Base-by-base conservation (phyloP, 1,139 yeast species). In the Lodderomyces beijingensis region DNA sequence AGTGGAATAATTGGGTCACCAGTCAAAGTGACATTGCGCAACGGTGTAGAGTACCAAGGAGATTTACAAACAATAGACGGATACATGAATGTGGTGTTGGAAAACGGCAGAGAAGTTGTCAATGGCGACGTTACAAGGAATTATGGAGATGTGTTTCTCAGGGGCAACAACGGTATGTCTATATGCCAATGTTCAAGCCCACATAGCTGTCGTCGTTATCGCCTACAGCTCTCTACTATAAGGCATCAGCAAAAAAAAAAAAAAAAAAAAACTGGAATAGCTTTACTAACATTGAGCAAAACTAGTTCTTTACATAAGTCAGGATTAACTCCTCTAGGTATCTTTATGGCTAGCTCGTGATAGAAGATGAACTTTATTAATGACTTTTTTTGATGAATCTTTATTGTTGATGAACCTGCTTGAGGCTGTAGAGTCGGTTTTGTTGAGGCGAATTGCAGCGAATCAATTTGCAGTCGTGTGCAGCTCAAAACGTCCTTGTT, bases 151-250 rank as follows among this genome's bases (percentile, higher is more conserved):
- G 93, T 89, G 13, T 93, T 91, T 57, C 77, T 91, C 42, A 79
- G 98, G 61, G 98, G 98, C 26, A 86, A 91, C 55, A 86, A 87
- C 59, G 95, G 95, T 70, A 68, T 62, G 79, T 79, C n/a, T n/a
- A n/a, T n/a, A n/a, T n/a, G n/a, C n/a, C n/a, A n/a, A n/a, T n/a
- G n/a, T n/a, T n/a, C n/a, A n/a, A n/a, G n/a, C n/a, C n/a, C n/a
- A n/a, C n/a, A n/a, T n/a, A n/a, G n/a, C n/a, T n/a, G n/a, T n/a
- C n/a, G n/a, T n/a, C n/a, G n/a, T n/a, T n/a, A n/a, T n/a, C n/a
- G n/a, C n/a, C n/a, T n/a, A n/a, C n/a, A n/a, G n/a, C n/a, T n/a
- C n/a, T n/a, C n/a, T n/a, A n/a, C n/a, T n/a, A n/a, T n/a, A n/a
- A n/a, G n/a, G n/a, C n/a, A n/a, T n/a, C n/a, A 19, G 21, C 7